Evolutionary conservation across 768 basidiomycete genomes (phyloP), one percentile per base, ranked within the genome.

Genomic region (Lactifluus rugatus): DNA sequence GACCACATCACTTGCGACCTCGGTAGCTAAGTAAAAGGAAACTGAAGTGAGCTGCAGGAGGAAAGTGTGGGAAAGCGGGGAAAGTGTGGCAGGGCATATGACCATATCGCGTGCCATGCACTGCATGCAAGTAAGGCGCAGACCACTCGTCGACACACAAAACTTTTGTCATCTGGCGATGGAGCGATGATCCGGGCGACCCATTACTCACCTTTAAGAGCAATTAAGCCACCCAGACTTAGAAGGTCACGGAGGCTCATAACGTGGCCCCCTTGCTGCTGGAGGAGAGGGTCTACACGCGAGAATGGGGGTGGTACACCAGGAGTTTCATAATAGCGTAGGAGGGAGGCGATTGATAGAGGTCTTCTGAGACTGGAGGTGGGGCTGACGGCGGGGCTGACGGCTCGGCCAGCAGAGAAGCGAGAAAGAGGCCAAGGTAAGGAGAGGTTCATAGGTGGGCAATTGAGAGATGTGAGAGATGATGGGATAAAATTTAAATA

Each of bases 251-350:
- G 84, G 9, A 88, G 66, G 44, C 78, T 78, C 51, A 88, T 64
- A 0, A 84, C 81, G 21, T 73, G 72, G 47, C 76, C 71, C 41
- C 80, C 76, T 62, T 79, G 74, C 39, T 76, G 77, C 68, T 81
- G 84, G n/a, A 87, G 74, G 63, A 78, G 81, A 25, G 82, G 79
- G 62, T 87, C 80, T 34, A 90, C 75, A 44, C 89, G 81, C 48
- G 89, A 77, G 8, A 87, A 88, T 0, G 88, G 86, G 0, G 89
- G 89, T 21, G 80, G 74, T 19, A 83, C 74, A 32, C 86, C 86
- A 11, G 87, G 83, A 17, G 75, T 81, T 52, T 82, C 80, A 67
- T 83, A 91, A 65, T 87, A 58, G 32, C 57, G 61, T 13, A 64
- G 41, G 48, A 64, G 63, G 13, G 59, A 56, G 2, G 58, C 47